Conservation (phyloP, 441 rosid genomes). For the Biscutella laevigata region DNA sequence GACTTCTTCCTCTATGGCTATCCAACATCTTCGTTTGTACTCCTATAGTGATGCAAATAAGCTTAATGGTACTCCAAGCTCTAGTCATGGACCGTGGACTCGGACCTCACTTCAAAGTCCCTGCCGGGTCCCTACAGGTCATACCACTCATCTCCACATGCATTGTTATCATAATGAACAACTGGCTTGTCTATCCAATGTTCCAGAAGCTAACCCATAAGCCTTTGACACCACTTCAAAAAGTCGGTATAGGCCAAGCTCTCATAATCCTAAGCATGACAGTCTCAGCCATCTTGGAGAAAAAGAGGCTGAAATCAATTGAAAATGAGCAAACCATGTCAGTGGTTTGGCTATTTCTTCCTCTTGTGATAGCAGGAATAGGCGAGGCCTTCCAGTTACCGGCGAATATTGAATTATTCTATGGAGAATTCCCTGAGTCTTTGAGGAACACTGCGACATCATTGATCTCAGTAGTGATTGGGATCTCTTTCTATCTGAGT, state of each 20-base stretch:
- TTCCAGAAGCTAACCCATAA: conserved; percentile 26
- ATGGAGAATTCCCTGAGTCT: conserved; percentile 32
- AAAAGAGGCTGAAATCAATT: conserved; percentile 30
- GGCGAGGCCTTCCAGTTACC: conserved; percentile 36
- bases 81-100: conserved; percentile 31
- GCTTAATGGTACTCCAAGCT: conserved; percentile 38
- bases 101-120: conserved; percentile 34
- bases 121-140: conserved; percentile 35
- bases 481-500: conserved; percentile 28
- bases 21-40: conserved; percentile 39
- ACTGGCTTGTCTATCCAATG: conserved; percentile 22
- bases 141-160: conserved; percentile 11
- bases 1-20: conserved; percentile 42
- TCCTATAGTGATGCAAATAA: conserved; percentile 24
- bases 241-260: conserved; percentile 35
- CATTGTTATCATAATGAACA: conserved; percentile 25
- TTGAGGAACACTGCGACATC: conserved; percentile 32
- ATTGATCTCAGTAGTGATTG: conserved; percentile 28
- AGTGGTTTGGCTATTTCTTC: conserved; percentile 34
- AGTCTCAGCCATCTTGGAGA: conserved; percentile 31
- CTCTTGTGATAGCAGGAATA: conserved; percentile 30
- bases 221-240: conserved; percentile 24
- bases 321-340: conserved; percentile 20
- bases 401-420: conserved; percentile 24
- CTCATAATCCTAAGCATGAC: conserved; percentile 30